A percentile compares a stretch with the other conserved stretches of the same genome.
These are phyloP conservation scores for Panicum miliaceum DNA, from an alignment of 176 grass and related monocot genomes.

Conservation along the genomic window DNA sequence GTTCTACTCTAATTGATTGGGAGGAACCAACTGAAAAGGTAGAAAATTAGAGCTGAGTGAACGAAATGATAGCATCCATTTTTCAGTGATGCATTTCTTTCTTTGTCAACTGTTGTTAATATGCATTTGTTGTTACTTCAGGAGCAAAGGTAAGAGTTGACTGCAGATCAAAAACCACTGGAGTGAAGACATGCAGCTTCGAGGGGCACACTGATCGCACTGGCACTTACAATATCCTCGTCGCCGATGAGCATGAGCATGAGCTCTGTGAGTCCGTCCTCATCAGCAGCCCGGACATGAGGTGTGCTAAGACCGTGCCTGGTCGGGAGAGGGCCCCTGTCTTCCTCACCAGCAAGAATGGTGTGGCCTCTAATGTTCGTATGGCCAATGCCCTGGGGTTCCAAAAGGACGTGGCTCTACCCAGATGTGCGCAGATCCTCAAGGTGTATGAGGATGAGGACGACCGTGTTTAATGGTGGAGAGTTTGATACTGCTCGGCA, in stretches of 20 bases:
- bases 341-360: conserved; percentile 91
- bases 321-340: conserved; percentile 83
- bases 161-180: conserved; percentile 63
- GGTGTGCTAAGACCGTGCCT: conserved; percentile 55
- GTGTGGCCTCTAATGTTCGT: conserved; percentile 66
- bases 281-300: conserved; percentile 74
- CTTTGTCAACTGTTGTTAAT: neutral
- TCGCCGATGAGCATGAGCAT: conserved; percentile 67
- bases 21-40: neutral
- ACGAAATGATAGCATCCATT: conserved; percentile 6
- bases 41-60: neutral
- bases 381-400: conserved; percentile 80
- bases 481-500: neutral
- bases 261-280: conserved; percentile 87
- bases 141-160: conserved; percentile 88
- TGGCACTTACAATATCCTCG: conserved; percentile 86
- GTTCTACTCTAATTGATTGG: neutral
- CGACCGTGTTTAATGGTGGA: conserved; percentile 32
- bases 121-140: conserved; percentile 33
- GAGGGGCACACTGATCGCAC: conserved; percentile 83
- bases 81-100: neutral
- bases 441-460: conserved; percentile 73
- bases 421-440: conserved; percentile 59
- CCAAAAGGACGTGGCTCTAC: conserved; percentile 59
- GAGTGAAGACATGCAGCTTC: conserved; percentile 60